Evolutionary conservation across 2,329 filamentous ascomycete genomes (phyloP).

Genomic region (Curvularia spicifera): DNA sequence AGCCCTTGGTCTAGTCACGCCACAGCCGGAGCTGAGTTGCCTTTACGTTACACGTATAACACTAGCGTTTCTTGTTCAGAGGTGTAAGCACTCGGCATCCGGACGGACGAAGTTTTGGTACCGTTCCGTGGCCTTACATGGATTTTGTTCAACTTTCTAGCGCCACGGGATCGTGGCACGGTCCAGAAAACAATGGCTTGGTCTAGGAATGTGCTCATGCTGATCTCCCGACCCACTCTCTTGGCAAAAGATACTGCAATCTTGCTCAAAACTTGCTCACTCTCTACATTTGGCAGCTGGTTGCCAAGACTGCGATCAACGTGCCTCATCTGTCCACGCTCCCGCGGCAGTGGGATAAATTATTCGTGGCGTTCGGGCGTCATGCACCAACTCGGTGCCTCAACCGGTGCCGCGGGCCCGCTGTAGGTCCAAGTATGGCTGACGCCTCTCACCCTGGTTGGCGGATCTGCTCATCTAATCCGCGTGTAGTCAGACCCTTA

Average conservation of each 20-base stretch:
- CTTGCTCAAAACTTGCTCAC: neutral
- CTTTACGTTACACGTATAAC: neutral
- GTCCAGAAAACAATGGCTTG: neutral
- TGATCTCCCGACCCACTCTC: neutral
- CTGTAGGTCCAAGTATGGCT: neutral
- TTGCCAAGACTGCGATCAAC: neutral
- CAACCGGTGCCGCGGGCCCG: slow-evolving; percentile 4
- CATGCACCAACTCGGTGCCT: neutral
- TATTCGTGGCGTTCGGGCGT: neutral
- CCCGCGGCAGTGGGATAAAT: neutral
- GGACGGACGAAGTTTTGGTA: neutral
- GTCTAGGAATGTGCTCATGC: neutral
- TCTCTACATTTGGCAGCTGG: neutral
- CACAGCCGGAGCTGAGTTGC: neutral
- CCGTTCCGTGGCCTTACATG: neutral
- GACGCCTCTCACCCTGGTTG: neutral
- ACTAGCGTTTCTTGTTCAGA: neutral
- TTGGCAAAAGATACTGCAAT: neutral
- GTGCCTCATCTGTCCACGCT: neutral
- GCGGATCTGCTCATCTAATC: neutral
- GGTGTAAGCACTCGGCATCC: neutral
- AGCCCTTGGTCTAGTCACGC: neutral
- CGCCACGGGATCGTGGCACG: neutral
- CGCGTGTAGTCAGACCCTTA: neutral
- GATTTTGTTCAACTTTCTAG: neutral